A percentile compares a stretch with the other conserved stretches of the same genome.
Evolutionary conservation across 2,329 filamentous ascomycete genomes (phyloP).

Genomic region (Albifimbria verrucaria): DNA sequence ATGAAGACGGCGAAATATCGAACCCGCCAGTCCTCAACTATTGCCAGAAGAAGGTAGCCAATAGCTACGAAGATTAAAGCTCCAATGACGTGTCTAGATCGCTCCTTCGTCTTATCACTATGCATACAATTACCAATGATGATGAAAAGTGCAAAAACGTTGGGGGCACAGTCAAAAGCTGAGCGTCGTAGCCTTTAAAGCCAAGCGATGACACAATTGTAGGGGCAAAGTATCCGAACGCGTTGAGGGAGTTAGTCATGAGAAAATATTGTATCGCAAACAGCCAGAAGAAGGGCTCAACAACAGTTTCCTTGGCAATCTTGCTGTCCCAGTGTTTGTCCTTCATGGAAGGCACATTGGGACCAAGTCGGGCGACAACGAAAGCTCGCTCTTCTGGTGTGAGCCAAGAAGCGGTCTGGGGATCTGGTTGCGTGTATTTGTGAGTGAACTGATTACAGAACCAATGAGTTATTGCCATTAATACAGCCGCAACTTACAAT

Average conservation of each 20-base stretch:
- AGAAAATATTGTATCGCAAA: conserved; percentile 26
- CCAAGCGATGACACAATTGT: conserved; percentile 32
- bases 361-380: conserved; percentile 30
- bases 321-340: conserved; percentile 31
- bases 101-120: conserved; percentile 26
- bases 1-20: conserved; percentile 28
- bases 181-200: conserved; percentile 27
- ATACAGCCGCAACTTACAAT: conserved; percentile 14
- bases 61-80: conserved; percentile 22
- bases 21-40: conserved; percentile 24
- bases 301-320: conserved; percentile 26
- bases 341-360: conserved; percentile 27
- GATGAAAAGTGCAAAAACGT: conserved; percentile 31
- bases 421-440: conserved; percentile 12
- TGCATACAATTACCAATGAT: conserved; percentile 27
- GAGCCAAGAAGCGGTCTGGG: conserved; percentile 29
- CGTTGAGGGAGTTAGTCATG: conserved; percentile 32
- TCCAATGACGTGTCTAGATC: conserved; percentile 26
- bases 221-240: conserved; percentile 31
- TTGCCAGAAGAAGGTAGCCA: conserved; percentile 26
- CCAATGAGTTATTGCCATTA: too few relatives aligned
- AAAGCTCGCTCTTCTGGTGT: conserved; percentile 29
- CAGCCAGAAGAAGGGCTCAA: conserved; percentile 31
- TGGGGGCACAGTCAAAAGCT: conserved; percentile 34
- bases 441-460: too few relatives aligned